Conservation (phyloP, 192 early-diverging fungal genomes). For the Glomus cerebriforme region DNA sequence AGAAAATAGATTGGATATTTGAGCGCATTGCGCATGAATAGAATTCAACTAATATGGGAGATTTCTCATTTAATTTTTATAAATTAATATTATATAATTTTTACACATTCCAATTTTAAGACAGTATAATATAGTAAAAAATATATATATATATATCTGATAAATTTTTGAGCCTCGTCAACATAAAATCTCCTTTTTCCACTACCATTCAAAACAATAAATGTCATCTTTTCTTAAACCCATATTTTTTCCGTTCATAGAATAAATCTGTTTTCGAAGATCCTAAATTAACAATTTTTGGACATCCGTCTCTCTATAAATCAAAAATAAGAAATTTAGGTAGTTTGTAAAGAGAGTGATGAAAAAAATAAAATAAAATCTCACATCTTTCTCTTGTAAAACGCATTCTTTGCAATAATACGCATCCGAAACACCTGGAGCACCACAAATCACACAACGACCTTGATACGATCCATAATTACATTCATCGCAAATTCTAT, state of each 20-base stretch:
- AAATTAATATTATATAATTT: too few species aligned
- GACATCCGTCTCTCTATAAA: conserved; percentile 87
- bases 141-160: too few species aligned
- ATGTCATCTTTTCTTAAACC: conserved; percentile 64
- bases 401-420: conserved; percentile 95
- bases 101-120: too few species aligned
- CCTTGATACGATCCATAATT: conserved; percentile 93
- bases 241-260: conserved; percentile 93
- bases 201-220: neutral
- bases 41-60: too few species aligned
- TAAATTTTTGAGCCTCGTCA: too few species aligned
- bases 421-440: conserved; percentile 86
- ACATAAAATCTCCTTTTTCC: too few species aligned
- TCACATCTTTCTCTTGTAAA: conserved; percentile 86
- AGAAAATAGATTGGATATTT: too few species aligned
- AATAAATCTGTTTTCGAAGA: conserved; percentile 88
- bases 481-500: conserved; percentile 93
- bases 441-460: conserved; percentile 88
- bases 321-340: neutral
- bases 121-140: too few species aligned
- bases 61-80: too few species aligned
- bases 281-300: conserved; percentile 97
- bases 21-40: too few species aligned
- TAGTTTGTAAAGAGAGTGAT: neutral
- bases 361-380: conserved; percentile 21